Base-by-base conservation (phyloP, 148 eudicot species). In the Nepenthes mirabilis region DNA sequence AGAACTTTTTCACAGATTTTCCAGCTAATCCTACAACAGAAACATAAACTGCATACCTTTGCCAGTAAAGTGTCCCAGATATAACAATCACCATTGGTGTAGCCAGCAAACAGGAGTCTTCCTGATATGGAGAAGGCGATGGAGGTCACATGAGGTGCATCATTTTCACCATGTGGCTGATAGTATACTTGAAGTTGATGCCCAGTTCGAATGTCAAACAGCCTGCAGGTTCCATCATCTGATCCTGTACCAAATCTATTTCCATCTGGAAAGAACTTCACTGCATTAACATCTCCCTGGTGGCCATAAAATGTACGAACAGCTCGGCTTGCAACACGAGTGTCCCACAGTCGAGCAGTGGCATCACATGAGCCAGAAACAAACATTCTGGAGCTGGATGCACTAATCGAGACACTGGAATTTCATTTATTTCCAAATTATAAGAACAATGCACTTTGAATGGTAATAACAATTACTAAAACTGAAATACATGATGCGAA, bases 191-290 rank as follows among this genome's bases (percentile, higher is more conserved):
- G 98, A 54, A 93, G 95, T 82, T 86, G 96, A 72, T 93, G 98
- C 43, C 98, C 98, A 63, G 96, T 88, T 68, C 98, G 78, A 70
- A 93, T 86, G 79, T 93, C 98, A 69, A 78, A 93, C 60, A 93
- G 69, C 66, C 87, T 79, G 77, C 96, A 88, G 9, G 85, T 82
- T 64, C 98, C 98, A 70, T 93, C 98, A 54, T 82, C 98, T 37
- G 98, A 93, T 33, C 98, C 98, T 68, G 96, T 88, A 52, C 87
- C 96, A 82, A 93, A 93, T 80, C 96, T 83, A 70, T 93, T 83
- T 57, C 98, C 98, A 80, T 93, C 98, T 49, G 96, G 91, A 58
- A 93, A 93, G 70, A 88, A 93, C 78, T 93, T 86, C 54, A 93
- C 98, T 37, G 88, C 61, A 86, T 86, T 88, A 60, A 93, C 91